Base-by-base conservation (phyloP, 495 filamentous ascomycete species). In the Podospora pseudocomata region DNA sequence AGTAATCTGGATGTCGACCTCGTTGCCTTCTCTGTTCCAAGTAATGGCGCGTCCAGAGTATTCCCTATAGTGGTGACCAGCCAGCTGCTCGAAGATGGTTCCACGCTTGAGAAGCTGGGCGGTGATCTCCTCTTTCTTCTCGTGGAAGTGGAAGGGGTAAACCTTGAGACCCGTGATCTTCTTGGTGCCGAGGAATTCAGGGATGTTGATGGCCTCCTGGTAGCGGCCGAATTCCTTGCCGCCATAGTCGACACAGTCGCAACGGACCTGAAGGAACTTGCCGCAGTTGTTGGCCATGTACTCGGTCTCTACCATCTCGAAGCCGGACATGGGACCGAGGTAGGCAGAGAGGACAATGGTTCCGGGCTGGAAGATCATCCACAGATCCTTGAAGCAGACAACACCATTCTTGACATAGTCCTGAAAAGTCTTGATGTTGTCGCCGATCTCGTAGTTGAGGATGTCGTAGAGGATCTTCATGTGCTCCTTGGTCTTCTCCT, bases 1-100 rank as follows among this genome's bases (percentile, higher is more conserved):
- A 13, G 65, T 66, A 16, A 78, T 68, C 57, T 76, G 68, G 56
- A 70, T 66, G 18, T 74, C 71, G 19, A 78, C 69, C 65, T 78
- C 76, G 59, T 78, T 75, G 66, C 72, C 74, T 63, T 78, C 74
- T 19, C 73, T 67, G 62, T 78, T 67, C 76, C 75, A 76, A 3
- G 77, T 77, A 26, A 78, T 73, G 63, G 76, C 77, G n/a, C 65
- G 70, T 23, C 87, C 89, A 23, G 83, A 76, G 72, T 76, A 77
- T 66, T 75, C 66, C 70, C 85, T 87, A 79, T 89, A 90, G 70
- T 88, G 84, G 56, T 84, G 85, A 0, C 89, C 88, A 49, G 82
- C 81, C n/a, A 88, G 80, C 54, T 75, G 71, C 67, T 86, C 81
- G 68, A 86, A 89, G 18, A 73, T 65, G 67, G 78, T 78, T 13